Evolutionary conservation across 1,139 yeast species (phyloP).

Genomic region (Yamadazyma dushanensis): DNA sequence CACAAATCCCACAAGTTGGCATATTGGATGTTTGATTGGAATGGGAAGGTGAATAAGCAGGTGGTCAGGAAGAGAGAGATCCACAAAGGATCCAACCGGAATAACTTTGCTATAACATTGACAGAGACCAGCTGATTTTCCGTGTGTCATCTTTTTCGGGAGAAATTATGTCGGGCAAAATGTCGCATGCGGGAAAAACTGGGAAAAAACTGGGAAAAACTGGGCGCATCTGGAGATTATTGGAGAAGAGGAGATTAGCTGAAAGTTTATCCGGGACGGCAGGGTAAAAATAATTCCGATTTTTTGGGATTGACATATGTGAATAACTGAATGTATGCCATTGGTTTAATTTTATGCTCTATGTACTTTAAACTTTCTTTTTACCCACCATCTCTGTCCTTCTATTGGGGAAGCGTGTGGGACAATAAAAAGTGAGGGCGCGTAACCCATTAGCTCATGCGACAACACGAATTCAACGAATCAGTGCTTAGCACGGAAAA

Average conservation of each 20-base stretch:
- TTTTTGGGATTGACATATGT: no score
- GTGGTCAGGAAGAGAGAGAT: conserved; percentile 44
- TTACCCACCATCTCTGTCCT: no score
- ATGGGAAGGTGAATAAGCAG: conserved; percentile 22
- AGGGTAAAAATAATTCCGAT: no score
- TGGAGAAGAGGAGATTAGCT: neutral
- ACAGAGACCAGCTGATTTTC: neutral
- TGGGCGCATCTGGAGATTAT: neutral
- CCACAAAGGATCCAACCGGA: conserved; percentile 53
- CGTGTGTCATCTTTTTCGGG: neutral
- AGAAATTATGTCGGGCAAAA: neutral
- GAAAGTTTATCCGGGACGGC: no score
- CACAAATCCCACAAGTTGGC: conserved; percentile 75
- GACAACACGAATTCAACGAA: neutral
- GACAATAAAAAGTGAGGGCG: neutral
- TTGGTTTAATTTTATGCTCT: no score
- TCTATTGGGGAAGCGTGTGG: conserved; percentile 2
- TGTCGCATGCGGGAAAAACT: neutral
- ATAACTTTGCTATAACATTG: conserved; percentile 59
- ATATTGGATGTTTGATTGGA: conserved; percentile 68
- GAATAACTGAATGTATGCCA: no score
- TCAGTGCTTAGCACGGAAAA: no score
- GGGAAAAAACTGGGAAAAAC: no score
- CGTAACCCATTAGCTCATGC: neutral
- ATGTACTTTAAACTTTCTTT: no score